Evolutionary conservation across 2,329 filamentous ascomycete species (phyloP), one percentile per base, ranked within the genome.

Genomic region (Fusarium virguliforme): DNA sequence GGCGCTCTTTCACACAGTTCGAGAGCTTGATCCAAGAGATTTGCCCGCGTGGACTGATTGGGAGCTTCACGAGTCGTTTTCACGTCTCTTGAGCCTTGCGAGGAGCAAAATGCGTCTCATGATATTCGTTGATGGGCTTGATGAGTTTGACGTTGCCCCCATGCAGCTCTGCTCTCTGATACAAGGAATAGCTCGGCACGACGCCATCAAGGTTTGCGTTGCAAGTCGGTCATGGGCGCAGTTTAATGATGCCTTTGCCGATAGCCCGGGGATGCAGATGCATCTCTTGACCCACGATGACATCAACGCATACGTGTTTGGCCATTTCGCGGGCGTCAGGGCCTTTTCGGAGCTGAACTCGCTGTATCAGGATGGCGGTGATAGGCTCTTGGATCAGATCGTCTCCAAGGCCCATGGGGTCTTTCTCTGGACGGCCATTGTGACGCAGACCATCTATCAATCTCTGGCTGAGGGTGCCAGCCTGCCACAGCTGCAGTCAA

Each of bases 121-220:
- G 13, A 8, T 66, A 5, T 65, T 65, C 24, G 48, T 65, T n/a
- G 58, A 65, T 35, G 59, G 64, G 4, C 37, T 62, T 1, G 59
- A 62, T 35, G 59, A 62, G 32, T 66, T 66, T 24, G 37, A 59
- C 9, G 22, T 50, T 8, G 32, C 58, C 3, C 64, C 38, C 5
- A 7, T 59, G 10, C 18, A 62, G n/a, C 9, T 62, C 6, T 62
- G 58, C 12, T 13, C 18, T 2, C n/a, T 22, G 12, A 43, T 65
- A 43, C 28, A 38, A 8, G 13, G 37, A 5, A 58, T 61, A 26
- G 28, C 50, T 3, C 18, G 18, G 12, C 50, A 53, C 35, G 4
- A 4, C 1, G 18, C 13, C 7, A 32, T 58, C 57, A 65, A 65
- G 40, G 9, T 46, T 8, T 65, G 62, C 18, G 62, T 61, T 35